phyloP scores from a whole-genome alignment of 2,329 filamentous ascomycete species.

The Colletotrichum echinochloae region DNA sequence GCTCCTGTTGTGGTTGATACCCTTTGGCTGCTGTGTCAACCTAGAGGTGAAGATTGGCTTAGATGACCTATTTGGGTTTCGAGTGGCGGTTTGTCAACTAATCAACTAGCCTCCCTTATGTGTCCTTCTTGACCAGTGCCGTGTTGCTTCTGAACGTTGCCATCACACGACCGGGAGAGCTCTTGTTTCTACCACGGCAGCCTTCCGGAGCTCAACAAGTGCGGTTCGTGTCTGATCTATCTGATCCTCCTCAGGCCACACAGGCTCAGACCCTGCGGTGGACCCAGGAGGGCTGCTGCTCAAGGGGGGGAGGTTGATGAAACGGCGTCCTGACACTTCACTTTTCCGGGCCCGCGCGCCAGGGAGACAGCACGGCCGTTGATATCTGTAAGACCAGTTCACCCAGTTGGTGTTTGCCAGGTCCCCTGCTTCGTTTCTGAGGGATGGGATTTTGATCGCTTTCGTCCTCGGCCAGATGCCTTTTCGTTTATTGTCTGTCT shows the following conservation, averaged over 20 bases:
- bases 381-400: constrained; percentile 1
- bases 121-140: not conserved
- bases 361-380: constrained; percentile 25
- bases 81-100: not conserved
- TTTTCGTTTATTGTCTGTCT: not conserved
- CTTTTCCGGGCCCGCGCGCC: constrained; percentile 30
- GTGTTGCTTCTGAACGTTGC: not conserved
- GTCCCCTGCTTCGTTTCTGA: not conserved
- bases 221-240: not conserved
- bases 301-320: constrained; percentile 36
- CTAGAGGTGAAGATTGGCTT: constrained; percentile 3
- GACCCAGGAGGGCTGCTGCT: not conserved
- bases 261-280: constrained; percentile 10
- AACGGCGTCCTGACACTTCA: constrained; percentile 42
- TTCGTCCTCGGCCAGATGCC: not conserved
- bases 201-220: not conserved
- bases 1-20: constrained; percentile 22
- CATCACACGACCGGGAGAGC: not conserved
- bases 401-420: not conserved
- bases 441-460: not conserved
- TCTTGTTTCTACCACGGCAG: not conserved
- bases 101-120: not conserved
- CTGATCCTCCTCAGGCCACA: not conserved
- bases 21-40: constrained; percentile 4
- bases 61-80: not conserved